A percentile compares a stretch with the other conserved stretches of the same genome.
Evolutionary conservation across 441 rosid genomes (phyloP).

Genomic region (Breynia disticha): DNA sequence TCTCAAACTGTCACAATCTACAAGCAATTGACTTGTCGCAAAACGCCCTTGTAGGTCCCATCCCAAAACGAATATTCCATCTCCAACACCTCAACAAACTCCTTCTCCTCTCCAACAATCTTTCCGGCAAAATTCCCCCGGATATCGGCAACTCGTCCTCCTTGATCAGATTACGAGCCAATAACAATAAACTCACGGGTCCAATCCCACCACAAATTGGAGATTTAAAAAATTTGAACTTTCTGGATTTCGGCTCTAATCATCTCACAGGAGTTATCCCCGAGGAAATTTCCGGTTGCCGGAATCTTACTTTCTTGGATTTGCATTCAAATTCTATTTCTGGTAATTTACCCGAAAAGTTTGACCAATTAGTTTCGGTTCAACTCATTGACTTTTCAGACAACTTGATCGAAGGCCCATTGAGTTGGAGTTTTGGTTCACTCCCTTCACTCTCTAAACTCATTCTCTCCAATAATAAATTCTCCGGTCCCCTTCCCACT

Average conservation of each 20-base stretch:
- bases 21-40: conserved; percentile 57
- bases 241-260: conserved; percentile 57
- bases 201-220: conserved; percentile 43
- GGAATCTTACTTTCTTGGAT: conserved; percentile 51
- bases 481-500: conserved; percentile 44
- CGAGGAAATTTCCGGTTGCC: conserved; percentile 42
- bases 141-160: conserved; percentile 51
- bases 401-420: conserved; percentile 34
- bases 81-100: conserved; percentile 57
- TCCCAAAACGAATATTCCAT: conserved; percentile 47
- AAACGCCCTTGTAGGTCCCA: conserved; percentile 51
- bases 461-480: conserved; percentile 35
- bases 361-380: conserved; percentile 34
- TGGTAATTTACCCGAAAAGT: conserved; percentile 37
- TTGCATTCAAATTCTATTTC: conserved; percentile 53
- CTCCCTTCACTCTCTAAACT: conserved; percentile 50
- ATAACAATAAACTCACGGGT: conserved; percentile 36
- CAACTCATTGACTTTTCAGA: conserved; percentile 51
- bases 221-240: conserved; percentile 38
- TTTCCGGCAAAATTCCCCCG: conserved; percentile 42
- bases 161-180: conserved; percentile 52
- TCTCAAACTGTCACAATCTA: conserved; percentile 45
- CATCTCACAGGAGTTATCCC: conserved; percentile 39
- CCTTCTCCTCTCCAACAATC: conserved; percentile 50
- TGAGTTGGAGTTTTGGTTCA: conserved; percentile 39